A percentile compares a stretch with the other conserved stretches of the same genome.
Evolutionary conservation across 2,329 filamentous ascomycete genomes (phyloP).

Genomic region (Trichoderma gracile): DNA sequence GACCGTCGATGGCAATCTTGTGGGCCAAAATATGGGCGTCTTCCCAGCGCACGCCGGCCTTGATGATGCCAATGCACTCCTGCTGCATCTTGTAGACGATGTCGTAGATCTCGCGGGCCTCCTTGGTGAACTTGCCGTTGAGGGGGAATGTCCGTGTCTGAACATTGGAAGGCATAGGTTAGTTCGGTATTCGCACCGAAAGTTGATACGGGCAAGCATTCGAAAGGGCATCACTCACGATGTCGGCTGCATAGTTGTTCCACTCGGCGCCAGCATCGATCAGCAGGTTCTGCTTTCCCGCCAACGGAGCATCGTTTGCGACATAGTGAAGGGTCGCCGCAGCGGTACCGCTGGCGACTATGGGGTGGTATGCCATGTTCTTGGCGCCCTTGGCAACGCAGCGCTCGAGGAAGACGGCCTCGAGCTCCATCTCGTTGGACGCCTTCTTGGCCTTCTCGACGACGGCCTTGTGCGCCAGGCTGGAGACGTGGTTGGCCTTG

Average conservation of each 20-base stretch:
- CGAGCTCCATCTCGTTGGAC: constrained; percentile 77
- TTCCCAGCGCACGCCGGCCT: constrained; percentile 76
- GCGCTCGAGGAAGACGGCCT: constrained; percentile 74
- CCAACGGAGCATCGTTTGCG: constrained; percentile 70
- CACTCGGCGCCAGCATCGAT: constrained; percentile 82
- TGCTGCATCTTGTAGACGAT: constrained; percentile 87
- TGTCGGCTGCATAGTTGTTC: constrained; percentile 69
- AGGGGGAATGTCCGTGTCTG: constrained; percentile 87
- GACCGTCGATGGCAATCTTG: constrained; percentile 75
- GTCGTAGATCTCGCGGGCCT: constrained; percentile 74
- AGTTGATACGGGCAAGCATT: too few relatives aligned
- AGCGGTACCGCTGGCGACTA: constrained; percentile 76
- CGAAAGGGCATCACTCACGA: constrained; percentile 46
- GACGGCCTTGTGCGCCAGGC: constrained; percentile 65
- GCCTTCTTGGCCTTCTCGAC: constrained; percentile 62
- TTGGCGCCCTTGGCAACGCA: constrained; percentile 75
- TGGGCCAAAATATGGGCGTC: constrained; percentile 80
- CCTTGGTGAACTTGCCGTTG: constrained; percentile 66
- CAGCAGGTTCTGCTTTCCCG: constrained; percentile 74
- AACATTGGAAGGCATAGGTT: too few relatives aligned
- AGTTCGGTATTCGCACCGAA: too few relatives aligned
- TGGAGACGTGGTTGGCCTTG: constrained; percentile 70
- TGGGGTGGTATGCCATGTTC: constrained; percentile 84
- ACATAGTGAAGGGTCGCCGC: constrained; percentile 88
- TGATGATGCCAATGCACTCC: constrained; percentile 71